Conservation (phyloP, 495 filamentous ascomycete species). For the Chaetomium cochliodes region DNA sequence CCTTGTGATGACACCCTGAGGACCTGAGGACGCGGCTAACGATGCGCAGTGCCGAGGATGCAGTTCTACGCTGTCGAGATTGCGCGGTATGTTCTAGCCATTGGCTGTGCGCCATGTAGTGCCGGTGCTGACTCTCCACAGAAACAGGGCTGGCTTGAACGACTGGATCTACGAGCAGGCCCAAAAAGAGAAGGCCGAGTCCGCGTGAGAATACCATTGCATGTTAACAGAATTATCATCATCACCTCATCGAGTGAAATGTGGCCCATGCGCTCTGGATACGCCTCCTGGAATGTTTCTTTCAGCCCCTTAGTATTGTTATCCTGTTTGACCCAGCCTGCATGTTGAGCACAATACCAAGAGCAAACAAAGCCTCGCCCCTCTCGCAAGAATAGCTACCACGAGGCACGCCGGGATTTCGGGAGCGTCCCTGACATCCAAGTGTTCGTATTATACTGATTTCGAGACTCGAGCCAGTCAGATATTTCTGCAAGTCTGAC, state of each 20-base stretch:
- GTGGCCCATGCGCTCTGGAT: not conserved
- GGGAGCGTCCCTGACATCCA: not conserved
- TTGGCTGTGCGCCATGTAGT: slow-evolving; percentile 5
- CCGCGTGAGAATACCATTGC: slow-evolving; percentile 10
- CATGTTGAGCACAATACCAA: slow-evolving; percentile 31
- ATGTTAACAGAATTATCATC: not conserved
- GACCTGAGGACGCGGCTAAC: too few species aligned
- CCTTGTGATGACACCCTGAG: too few species aligned
- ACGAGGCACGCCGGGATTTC: not conserved
- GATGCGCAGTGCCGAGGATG: slow-evolving; percentile 70
- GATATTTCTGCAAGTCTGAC: not conserved
- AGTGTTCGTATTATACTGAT: slow-evolving; percentile 2
- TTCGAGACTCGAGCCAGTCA: not conserved
- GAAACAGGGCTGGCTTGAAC: slow-evolving; percentile 85
- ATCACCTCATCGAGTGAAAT: slow-evolving; percentile 1
- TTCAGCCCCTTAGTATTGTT: slow-evolving; percentile 34
- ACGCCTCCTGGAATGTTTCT: slow-evolving; percentile 17
- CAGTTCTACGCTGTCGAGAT: slow-evolving; percentile 99
- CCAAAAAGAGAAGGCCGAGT: slow-evolving; percentile 36
- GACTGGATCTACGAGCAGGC: slow-evolving; percentile 92
- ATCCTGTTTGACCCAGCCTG: not conserved
- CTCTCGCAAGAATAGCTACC: slow-evolving; percentile 8
- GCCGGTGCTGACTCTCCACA: slow-evolving; percentile 64
- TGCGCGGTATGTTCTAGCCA: slow-evolving; percentile 55
- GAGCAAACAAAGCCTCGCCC: slow-evolving; percentile 27